phyloP scores from a whole-genome alignment of 768 basidiomycete genomes.

The Panellus pusillus region DNA sequence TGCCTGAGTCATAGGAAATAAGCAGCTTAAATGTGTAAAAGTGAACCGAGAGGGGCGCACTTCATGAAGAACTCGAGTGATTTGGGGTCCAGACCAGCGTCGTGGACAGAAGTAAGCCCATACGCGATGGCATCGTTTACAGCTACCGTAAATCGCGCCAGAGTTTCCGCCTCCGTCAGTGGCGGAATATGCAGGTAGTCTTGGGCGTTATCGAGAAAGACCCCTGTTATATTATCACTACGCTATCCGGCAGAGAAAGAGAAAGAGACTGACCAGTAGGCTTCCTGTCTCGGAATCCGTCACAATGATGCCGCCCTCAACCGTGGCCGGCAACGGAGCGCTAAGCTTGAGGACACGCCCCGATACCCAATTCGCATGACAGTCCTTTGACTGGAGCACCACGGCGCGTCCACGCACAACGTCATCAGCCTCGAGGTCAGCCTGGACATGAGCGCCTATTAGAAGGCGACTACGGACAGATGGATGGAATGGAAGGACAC shows the following conservation, averaged over 20 bases:
- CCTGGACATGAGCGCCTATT: slow-evolving; percentile 39
- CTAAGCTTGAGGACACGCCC: slow-evolving; percentile 64
- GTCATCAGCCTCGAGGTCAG: slow-evolving; percentile 70
- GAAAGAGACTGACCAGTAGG: slow-evolving; percentile 49
- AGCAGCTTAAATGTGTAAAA: background rate
- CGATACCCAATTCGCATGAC: slow-evolving; percentile 87
- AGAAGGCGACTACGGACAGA: slow-evolving; percentile 5
- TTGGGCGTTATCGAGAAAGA: slow-evolving; percentile 90
- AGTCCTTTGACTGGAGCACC: slow-evolving; percentile 75
- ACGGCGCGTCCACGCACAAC: slow-evolving; percentile 70
- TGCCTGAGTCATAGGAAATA: slow-evolving; percentile 42
- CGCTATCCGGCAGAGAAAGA: background rate
- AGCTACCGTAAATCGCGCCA: slow-evolving; percentile 57
- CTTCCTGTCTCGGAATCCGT: slow-evolving; percentile 42
- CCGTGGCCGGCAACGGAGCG: slow-evolving; percentile 53
- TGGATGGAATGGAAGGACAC: slow-evolving; percentile 19
- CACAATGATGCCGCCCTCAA: slow-evolving; percentile 63
- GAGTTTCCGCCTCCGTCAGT: slow-evolving; percentile 57
- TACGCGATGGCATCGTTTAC: slow-evolving; percentile 66
- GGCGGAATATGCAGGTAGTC: slow-evolving; percentile 64
- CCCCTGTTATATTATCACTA: slow-evolving; percentile 42
- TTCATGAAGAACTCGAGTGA: slow-evolving; percentile 63
- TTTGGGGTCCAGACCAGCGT: slow-evolving; percentile 58
- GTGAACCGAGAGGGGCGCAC: slow-evolving; percentile 40
- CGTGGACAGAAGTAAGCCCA: slow-evolving; percentile 87